Evolutionary conservation across 345 rosid species (phyloP).

Genomic region (Gossypium australe): DNA sequence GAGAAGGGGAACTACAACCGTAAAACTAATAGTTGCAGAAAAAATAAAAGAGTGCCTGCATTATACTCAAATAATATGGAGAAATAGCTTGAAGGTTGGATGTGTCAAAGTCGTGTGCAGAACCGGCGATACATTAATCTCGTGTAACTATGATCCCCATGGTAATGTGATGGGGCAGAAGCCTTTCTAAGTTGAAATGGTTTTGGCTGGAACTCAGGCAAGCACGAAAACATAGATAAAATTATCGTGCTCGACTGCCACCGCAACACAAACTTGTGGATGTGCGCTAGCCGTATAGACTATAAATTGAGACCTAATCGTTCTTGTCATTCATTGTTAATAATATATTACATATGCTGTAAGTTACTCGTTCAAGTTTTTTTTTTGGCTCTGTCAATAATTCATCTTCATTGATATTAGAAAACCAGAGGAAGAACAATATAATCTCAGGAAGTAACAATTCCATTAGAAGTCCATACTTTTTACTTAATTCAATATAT

Average conservation of each 20-base stretch:
- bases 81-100: slow-evolving; percentile 45
- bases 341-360: background rate
- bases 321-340: background rate
- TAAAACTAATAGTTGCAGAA: slow-evolving; percentile 35
- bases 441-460: too few species aligned
- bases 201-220: background rate
- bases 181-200: slow-evolving; percentile 39
- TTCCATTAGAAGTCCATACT: too few species aligned
- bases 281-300: background rate
- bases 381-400: too few species aligned
- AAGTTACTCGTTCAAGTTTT: background rate
- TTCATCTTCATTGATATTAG: too few species aligned
- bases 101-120: slow-evolving; percentile 43
- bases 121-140: slow-evolving; percentile 47
- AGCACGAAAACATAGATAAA: background rate
- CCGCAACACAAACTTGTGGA: background rate
- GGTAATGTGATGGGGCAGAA: slow-evolving; percentile 57
- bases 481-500: too few species aligned
- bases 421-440: too few species aligned
- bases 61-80: slow-evolving; percentile 70
- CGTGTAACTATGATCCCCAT: slow-evolving; percentile 59
- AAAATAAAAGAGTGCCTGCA: slow-evolving; percentile 40
- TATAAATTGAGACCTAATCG: background rate
- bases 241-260: background rate
- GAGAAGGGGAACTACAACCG: slow-evolving; percentile 41